Conservation (phyloP, 1,284 basidiomycete genomes). For the Laetiporus sulphureus region DNA sequence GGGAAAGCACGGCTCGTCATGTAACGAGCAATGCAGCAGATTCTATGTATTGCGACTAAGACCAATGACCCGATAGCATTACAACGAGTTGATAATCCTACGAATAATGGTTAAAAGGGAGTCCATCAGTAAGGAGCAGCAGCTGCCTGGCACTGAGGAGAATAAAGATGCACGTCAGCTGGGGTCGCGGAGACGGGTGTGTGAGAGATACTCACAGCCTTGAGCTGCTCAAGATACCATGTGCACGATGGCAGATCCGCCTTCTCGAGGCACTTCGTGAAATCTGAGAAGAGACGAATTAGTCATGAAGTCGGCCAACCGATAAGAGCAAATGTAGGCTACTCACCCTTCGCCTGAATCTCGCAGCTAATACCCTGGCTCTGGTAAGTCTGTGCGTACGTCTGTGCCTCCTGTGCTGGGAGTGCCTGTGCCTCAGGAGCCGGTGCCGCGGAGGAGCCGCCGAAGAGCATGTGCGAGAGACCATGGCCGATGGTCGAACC, state of each 20-base stretch:
- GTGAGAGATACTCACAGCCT: slow-evolving; percentile 71
- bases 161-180: too few relatives aligned
- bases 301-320: not conserved
- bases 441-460: slow-evolving; percentile 43
- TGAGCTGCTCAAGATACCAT: slow-evolving; percentile 81
- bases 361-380: slow-evolving; percentile 49
- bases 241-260: slow-evolving; percentile 69
- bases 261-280: slow-evolving; percentile 73
- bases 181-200: too few relatives aligned
- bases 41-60: too few relatives aligned
- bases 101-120: too few relatives aligned
- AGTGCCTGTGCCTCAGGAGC: slow-evolving; percentile 37
- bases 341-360: slow-evolving; percentile 63
- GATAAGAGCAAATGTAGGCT: slow-evolving; percentile 3
- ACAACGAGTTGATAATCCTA: too few relatives aligned
- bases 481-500: slow-evolving; percentile 84
- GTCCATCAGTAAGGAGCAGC: slow-evolving; percentile 57
- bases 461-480: slow-evolving; percentile 80
- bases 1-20: too few relatives aligned
- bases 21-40: too few relatives aligned
- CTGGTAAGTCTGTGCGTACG: slow-evolving; percentile 30
- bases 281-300: slow-evolving; percentile 37
- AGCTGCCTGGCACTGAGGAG: slow-evolving; percentile 69
- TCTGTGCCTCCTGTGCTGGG: slow-evolving; percentile 33
- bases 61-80: too few relatives aligned